phyloP scores from a whole-genome alignment of 441 rosid genomes.

The Arabidopsis lyrata region DNA sequence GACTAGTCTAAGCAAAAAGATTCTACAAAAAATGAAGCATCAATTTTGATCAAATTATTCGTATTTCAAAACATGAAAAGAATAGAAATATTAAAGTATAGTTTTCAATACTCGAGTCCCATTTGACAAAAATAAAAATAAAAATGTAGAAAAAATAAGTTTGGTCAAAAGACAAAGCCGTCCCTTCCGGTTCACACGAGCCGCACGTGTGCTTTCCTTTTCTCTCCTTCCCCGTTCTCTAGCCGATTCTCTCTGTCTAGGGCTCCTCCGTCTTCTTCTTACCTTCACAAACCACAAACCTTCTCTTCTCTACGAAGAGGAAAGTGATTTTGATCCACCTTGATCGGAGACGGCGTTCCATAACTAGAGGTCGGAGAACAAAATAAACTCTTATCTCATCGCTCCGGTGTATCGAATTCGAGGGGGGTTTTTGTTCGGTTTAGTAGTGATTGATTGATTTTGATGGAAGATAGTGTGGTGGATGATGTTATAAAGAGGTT shows the following conservation, averaged over 20 bases:
- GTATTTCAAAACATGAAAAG: no score
- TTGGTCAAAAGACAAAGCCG: constrained; percentile 47
- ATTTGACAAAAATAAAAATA: no score
- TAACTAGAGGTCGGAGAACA: neutral
- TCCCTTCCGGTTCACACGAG: constrained; percentile 48
- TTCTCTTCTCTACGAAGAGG: neutral
- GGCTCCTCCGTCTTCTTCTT: constrained; percentile 32
- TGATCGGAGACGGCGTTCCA: constrained; percentile 20
- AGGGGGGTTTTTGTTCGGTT: constrained; percentile 14
- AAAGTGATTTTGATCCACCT: neutral
- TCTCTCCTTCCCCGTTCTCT: constrained; percentile 40
- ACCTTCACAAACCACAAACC: constrained; percentile 31
- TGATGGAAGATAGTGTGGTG: constrained; percentile 59
- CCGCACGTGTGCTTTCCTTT: constrained; percentile 45
- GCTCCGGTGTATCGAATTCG: constrained; percentile 4
- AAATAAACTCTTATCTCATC: constrained; percentile 14
- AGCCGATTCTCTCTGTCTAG: constrained; percentile 44
- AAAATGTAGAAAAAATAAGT: neutral
- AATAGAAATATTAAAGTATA: no score
- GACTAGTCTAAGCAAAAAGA: neutral
- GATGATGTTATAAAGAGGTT: constrained; percentile 73
- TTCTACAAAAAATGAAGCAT: neutral
- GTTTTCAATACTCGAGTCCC: no score
- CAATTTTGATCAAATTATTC: neutral
- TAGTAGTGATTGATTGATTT: constrained; percentile 6